These are phyloP conservation scores for Taphrina deformans DNA, from an alignment of 1,139 yeast genomes.

Conservation along the genomic window DNA sequence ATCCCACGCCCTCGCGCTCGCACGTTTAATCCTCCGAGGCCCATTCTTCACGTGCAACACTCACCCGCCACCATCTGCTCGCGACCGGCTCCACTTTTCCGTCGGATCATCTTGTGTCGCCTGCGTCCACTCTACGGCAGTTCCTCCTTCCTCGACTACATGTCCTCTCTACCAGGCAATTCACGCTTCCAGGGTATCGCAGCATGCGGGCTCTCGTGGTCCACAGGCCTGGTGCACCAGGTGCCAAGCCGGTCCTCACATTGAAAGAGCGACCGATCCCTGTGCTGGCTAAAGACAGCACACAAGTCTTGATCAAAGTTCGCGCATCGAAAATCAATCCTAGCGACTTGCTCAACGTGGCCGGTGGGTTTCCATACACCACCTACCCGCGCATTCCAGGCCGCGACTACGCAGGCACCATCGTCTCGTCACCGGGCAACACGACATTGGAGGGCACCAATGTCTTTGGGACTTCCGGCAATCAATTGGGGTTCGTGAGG, in stretches of 20 bases:
- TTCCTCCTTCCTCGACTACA: no score
- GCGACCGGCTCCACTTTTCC: not conserved
- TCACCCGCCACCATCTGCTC: not conserved
- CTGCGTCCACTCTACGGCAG: no score
- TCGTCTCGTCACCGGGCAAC: not conserved
- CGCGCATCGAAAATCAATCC: conserved; percentile 14
- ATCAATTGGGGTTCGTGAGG: not conserved
- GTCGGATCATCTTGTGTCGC: not conserved
- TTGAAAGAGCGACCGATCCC: not conserved
- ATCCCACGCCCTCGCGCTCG: not conserved
- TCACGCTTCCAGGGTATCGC: no score
- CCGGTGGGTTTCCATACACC: conserved; percentile 12
- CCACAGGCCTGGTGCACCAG: not conserved
- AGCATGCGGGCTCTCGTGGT: conserved; percentile 2
- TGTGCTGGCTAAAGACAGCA: no score
- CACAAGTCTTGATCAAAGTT: conserved; percentile 2
- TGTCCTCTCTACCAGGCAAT: no score
- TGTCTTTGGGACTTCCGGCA: conserved; percentile 15
- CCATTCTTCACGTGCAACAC: not conserved
- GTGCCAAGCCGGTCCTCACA: not conserved
- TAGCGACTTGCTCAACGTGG: conserved; percentile 4
- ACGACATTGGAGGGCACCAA: not conserved
- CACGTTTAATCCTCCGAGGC: not conserved
- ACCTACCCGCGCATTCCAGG: conserved; percentile 9
- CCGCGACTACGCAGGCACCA: conserved; percentile 12